phyloP scores from a whole-genome alignment of 73 alveolate species.

The Paramecium tetraurelia region DNA sequence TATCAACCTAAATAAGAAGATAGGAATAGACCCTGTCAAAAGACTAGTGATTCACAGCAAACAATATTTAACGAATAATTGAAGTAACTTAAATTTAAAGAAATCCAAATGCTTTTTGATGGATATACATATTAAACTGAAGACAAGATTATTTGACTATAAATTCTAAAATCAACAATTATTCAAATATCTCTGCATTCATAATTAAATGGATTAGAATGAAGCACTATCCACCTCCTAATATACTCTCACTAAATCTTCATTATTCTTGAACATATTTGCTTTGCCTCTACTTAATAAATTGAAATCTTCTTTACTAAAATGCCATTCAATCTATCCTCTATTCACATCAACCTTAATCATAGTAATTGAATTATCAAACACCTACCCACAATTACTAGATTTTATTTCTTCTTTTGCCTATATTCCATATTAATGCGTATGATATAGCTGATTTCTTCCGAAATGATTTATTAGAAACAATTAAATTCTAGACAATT shows the following conservation, averaged over 20 bases:
- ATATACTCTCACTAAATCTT: background rate
- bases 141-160: background rate
- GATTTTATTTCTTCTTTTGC: background rate
- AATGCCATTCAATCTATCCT: background rate
- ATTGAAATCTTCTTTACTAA: background rate
- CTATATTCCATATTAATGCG: background rate
- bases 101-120: slow-evolving; percentile 24
- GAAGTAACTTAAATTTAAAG: background rate
- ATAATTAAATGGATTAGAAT: background rate
- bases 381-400: background rate
- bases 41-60: background rate
- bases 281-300: background rate
- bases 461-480: background rate
- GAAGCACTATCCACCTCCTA: background rate
- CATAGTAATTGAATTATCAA: background rate
- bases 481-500: background rate
- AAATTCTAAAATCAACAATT: background rate
- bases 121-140: background rate
- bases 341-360: background rate
- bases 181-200: background rate
- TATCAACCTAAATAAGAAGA: slow-evolving; percentile 23
- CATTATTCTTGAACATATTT: background rate
- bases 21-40: background rate
- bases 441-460: background rate
- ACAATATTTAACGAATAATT: background rate